These are phyloP conservation scores for Coniochaeta hoffmannii DNA, from an alignment of 2,329 filamentous ascomycete genomes.

Conservation along the genomic window DNA sequence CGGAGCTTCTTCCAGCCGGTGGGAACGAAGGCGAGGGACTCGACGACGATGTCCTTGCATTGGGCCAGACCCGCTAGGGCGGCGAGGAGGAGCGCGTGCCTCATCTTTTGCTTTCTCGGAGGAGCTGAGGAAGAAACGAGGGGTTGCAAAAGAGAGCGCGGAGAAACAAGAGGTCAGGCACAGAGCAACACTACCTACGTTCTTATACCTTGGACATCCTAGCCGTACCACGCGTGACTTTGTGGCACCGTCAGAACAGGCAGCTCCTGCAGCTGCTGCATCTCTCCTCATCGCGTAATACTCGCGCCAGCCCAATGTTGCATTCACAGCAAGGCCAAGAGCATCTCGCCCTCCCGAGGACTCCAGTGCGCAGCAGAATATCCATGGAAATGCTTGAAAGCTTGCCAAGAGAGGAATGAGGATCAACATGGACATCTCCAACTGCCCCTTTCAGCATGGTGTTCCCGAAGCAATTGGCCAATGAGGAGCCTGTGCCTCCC, in stretches of 20 bases:
- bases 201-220: not conserved
- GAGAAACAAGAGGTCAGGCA: not conserved
- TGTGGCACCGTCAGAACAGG: not conserved
- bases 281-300: not conserved
- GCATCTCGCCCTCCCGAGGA: not conserved
- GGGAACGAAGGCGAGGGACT: constrained; percentile 9
- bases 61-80: constrained; percentile 6
- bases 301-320: not conserved
- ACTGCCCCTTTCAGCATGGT: not conserved
- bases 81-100: not conserved
- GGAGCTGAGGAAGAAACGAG: not conserved
- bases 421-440: not conserved
- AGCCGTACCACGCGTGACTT: not conserved
- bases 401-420: constrained; percentile 1
- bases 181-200: not conserved
- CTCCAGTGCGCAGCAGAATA: not conserved
- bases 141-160: not conserved
- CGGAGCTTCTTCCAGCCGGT: constrained; percentile 10
- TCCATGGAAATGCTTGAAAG: not conserved
- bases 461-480: not conserved
- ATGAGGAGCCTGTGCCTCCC: not conserved
- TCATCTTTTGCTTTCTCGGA: not conserved
- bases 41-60: constrained; percentile 9
- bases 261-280: not conserved
- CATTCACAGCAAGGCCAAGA: not conserved